A percentile compares a stretch with the other conserved stretches of the same genome.
Conservation (phyloP, 139 green algal species). For the Gonium pectorale region DNA sequence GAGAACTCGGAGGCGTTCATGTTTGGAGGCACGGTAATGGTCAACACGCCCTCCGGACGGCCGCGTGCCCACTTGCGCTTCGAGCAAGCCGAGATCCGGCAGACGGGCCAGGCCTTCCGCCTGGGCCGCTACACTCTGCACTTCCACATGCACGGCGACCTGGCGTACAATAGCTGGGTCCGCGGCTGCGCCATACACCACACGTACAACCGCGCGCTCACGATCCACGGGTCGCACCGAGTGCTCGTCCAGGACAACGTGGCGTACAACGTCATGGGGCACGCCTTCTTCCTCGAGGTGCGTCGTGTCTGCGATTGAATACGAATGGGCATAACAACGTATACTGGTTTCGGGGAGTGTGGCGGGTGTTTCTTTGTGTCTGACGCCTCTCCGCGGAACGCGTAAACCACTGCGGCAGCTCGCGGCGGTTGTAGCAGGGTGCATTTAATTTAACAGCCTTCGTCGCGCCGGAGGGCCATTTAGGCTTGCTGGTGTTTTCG, state of each 20-base stretch:
- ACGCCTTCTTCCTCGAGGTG: constrained; percentile 72
- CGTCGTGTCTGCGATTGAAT: too few species aligned
- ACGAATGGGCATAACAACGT: too few species aligned
- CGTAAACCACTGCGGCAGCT: too few species aligned
- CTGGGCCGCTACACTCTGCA: constrained; percentile 81
- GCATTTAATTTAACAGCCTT: too few species aligned
- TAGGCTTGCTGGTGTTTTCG: too few species aligned
- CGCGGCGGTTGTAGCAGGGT: too few species aligned
- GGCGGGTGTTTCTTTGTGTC: too few species aligned
- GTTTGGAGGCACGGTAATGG: constrained; percentile 67
- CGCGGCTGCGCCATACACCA: constrained; percentile 67
- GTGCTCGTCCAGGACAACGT: constrained; percentile 64
- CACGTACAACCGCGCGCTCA: constrained; percentile 75
- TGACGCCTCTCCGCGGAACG: too few species aligned
- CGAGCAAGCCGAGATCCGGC: constrained; percentile 58
- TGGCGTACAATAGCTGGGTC: constrained; percentile 57
- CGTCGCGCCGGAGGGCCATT: too few species aligned
- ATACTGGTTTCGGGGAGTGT: too few species aligned
- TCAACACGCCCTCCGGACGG: constrained; percentile 40
- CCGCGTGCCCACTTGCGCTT: constrained; percentile 23
- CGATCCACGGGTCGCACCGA: constrained; percentile 70
- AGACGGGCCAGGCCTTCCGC: constrained; percentile 63
- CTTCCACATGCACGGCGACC: constrained; percentile 77
- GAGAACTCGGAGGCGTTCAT: constrained; percentile 29
- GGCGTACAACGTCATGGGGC: constrained; percentile 76